Conservation (phyloP, 2,329 filamentous ascomycete species). For the Orbilia ellipsospora region DNA sequence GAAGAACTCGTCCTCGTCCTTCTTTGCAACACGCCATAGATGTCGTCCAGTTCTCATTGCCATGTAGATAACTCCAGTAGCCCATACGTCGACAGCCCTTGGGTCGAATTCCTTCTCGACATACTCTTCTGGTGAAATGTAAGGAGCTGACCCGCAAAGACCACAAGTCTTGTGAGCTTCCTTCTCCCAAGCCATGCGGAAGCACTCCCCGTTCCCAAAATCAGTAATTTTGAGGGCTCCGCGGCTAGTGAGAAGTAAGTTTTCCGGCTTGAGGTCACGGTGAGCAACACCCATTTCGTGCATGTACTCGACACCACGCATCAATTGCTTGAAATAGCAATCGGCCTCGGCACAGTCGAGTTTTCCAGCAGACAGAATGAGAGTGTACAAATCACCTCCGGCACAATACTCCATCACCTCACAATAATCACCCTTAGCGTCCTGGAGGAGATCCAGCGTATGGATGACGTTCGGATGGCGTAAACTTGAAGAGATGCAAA, state of each 20-base stretch:
- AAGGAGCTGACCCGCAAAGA: constrained; percentile 93
- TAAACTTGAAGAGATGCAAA: constrained; percentile 96
- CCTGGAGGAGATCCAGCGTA: constrained; percentile 92
- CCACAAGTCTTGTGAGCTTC: constrained; percentile 98
- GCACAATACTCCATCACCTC: constrained; percentile 99
- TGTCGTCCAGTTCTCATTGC: constrained; percentile 97
- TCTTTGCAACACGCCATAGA: constrained; percentile 95
- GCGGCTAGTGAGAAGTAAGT: constrained; percentile 89
- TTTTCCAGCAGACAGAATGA: constrained; percentile 90
- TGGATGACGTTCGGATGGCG: constrained; percentile 98
- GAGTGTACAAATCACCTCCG: constrained; percentile 92
- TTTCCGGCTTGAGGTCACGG: constrained; percentile 95
- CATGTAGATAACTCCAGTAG: constrained; percentile 99
- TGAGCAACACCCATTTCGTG: constrained; percentile 99
- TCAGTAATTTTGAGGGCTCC: constrained; percentile 97
- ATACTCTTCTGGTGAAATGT: constrained; percentile 98
- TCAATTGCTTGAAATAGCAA: constrained; percentile 98
- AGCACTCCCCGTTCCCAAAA: constrained; percentile 98
- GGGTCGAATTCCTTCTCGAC: constrained; percentile 95
- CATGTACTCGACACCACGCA: constrained; percentile 98
- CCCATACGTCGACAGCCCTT: constrained; percentile 97
- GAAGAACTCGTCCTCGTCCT: constrained; percentile 97
- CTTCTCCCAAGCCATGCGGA: constrained; percentile 99
- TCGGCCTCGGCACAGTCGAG: constrained; percentile 93
- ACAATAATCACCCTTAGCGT: constrained; percentile 96